Evolutionary conservation across 2,329 filamentous ascomycete species (phyloP).

Genomic region (Trichoderma atrobrunneum): DNA sequence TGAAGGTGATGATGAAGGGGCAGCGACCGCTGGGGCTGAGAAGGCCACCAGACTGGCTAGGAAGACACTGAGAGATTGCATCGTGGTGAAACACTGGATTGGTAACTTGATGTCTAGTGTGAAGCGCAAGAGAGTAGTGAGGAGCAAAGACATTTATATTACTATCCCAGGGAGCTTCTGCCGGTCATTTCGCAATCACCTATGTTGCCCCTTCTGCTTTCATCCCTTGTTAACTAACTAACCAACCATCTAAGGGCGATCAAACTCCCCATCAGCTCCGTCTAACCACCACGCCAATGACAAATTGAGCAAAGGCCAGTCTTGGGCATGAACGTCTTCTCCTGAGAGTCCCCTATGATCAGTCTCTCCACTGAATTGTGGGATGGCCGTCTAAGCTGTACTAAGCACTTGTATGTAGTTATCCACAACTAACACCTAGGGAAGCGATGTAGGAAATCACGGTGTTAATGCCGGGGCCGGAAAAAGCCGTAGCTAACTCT

Average conservation of each 20-base stretch:
- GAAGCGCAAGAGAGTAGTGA: rapidly evolving
- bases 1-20: neutral
- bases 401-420: neutral
- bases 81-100: neutral
- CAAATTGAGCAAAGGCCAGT: neutral
- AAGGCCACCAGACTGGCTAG: neutral
- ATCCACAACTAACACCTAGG: neutral
- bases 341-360: neutral
- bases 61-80: neutral
- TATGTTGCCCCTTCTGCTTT: neutral
- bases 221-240: neutral
- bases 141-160: neutral
- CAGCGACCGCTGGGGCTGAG: neutral
- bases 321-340: neutral
- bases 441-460: neutral
- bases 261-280: neutral
- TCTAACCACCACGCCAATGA: neutral
- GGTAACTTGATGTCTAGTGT: neutral
- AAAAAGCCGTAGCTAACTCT: neutral
- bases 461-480: neutral
- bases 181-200: rapidly evolving
- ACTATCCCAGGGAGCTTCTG: neutral
- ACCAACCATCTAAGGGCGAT: neutral
- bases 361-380: neutral
- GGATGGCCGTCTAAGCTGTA: neutral